Evolutionary conservation across 2,329 filamentous ascomycete genomes (phyloP).

Genomic region (Hypoxylon sp.): DNA sequence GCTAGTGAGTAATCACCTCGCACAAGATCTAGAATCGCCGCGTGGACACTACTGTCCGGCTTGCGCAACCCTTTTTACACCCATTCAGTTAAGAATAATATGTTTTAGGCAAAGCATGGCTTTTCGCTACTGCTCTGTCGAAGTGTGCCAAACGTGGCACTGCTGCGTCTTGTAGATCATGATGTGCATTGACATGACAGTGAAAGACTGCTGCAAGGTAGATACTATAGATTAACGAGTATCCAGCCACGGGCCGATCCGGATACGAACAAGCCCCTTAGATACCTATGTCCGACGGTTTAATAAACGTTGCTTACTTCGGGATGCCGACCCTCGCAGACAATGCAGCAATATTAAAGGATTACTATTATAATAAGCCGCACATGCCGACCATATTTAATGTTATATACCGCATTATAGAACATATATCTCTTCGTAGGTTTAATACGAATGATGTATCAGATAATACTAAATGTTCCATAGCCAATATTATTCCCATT

Average conservation of each 20-base stretch:
- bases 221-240: constrained; percentile 43
- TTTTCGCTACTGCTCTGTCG: constrained; percentile 46
- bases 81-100: constrained; percentile 44
- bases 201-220: constrained; percentile 40
- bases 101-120: constrained; percentile 48
- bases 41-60: constrained; percentile 55
- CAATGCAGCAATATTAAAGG: background rate
- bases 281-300: background rate
- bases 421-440: background rate
- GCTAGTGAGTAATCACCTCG: constrained; percentile 63
- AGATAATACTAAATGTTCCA: background rate
- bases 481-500: background rate
- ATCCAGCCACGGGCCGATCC: constrained; percentile 52
- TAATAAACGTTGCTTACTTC: constrained; percentile 19
- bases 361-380: background rate
- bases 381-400: background rate
- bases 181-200: constrained; percentile 48
- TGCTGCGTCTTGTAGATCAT: constrained; percentile 50
- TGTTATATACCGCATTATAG: background rate
- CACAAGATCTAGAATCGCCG: constrained; percentile 65
- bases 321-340: constrained; percentile 21
- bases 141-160: constrained; percentile 51
- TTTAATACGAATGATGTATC: background rate
- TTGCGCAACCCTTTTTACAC: constrained; percentile 53
- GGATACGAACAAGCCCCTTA: constrained; percentile 35